Evolutionary conservation across 371 early-diverging fungal species (phyloP).

Genomic region (Mortierella sp.): DNA sequence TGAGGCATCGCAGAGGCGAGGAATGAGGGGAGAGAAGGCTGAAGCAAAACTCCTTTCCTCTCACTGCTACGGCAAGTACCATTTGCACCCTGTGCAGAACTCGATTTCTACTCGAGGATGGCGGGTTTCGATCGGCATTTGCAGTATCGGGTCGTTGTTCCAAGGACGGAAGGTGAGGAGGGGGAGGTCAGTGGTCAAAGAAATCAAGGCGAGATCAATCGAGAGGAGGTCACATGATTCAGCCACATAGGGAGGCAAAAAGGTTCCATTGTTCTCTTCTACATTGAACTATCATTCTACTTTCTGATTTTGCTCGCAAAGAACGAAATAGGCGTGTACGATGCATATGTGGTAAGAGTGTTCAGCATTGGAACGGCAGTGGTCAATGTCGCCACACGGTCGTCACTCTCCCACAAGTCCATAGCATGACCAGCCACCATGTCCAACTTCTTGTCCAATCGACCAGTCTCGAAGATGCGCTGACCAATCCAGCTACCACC

Average conservation of each 20-base stretch:
- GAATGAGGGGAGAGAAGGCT: too few relatives aligned
- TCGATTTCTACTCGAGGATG: slow-evolving; percentile 63
- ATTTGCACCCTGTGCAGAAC: slow-evolving; percentile 64
- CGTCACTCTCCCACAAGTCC: slow-evolving; percentile 34
- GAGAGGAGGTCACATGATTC: too few relatives aligned
- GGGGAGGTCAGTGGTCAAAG: neutral
- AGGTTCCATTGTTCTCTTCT: too few relatives aligned
- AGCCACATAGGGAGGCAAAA: too few relatives aligned
- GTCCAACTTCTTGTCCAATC: slow-evolving; percentile 20
- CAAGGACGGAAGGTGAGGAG: neutral
- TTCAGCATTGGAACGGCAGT: slow-evolving; percentile 6
- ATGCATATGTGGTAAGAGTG: slow-evolving; percentile 3
- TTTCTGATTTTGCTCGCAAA: slow-evolving; percentile 1
- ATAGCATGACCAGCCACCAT: slow-evolving; percentile 25
- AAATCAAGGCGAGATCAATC: too few relatives aligned
- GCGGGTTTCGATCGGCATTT: slow-evolving; percentile 39
- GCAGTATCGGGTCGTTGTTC: neutral
- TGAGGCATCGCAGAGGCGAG: too few relatives aligned
- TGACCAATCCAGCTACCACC: slow-evolving; percentile 35
- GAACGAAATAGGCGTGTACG: slow-evolving; percentile 2
- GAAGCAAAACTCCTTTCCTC: neutral
- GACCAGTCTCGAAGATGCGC: slow-evolving; percentile 7
- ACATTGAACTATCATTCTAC: too few relatives aligned
- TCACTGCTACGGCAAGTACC: slow-evolving; percentile 21
- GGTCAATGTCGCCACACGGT: slow-evolving; percentile 6